Base-by-base conservation (phyloP, 2,329 filamentous ascomycete genomes). In the Epichloe elymi region DNA sequence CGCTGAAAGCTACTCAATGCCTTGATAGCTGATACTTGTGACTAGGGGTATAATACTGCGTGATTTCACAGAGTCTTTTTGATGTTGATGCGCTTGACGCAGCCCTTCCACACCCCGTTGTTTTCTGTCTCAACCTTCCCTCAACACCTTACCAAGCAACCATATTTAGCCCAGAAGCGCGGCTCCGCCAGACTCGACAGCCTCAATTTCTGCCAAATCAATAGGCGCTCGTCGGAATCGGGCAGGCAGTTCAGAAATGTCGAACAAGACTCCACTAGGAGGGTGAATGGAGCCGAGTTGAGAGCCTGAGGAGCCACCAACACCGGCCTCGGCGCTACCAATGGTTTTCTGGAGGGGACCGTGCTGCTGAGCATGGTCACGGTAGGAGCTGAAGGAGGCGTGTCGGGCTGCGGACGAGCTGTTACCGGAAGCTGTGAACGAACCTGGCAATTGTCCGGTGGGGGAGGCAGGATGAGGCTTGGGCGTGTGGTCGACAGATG, bases 171-270 rank as follows among this genome's bases (percentile, higher is more conserved):
- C 70, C 56, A 75, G 68, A 51, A 75, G 65, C 37, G 76, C 70
- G 36, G 91, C 93, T 52, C 93, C 93, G 51, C 90, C 93, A 51
- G 88, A 93, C 79, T 96, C 89, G 63, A 98, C 79, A 20, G 89
- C 90, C 68, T 97, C 93, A 54, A 98, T 98, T 78, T 98, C 93
- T 42, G 83, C 82, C 59, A 83, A 70, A 38, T 79, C 83, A 70
- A 90, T 86, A 12, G 81, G 78, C 46, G 79, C 73, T 57, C 88
- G 79, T 63, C 83, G 81, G 79, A 96, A 98, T 61, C 91, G 81
- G 56, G 74, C 66, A 17, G 93, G 91, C 23, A 98, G 82, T 71
- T 98, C 86, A 59, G 81, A 86, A 60, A 89, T 82, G 69, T 97
- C 93, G 65, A 95, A 96, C 69, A 78, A 88, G 67, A 88, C 73